These are phyloP conservation scores for Skeletonema tropicum DNA, from an alignment of 108 stramenopile species.

Conservation along the genomic window DNA sequence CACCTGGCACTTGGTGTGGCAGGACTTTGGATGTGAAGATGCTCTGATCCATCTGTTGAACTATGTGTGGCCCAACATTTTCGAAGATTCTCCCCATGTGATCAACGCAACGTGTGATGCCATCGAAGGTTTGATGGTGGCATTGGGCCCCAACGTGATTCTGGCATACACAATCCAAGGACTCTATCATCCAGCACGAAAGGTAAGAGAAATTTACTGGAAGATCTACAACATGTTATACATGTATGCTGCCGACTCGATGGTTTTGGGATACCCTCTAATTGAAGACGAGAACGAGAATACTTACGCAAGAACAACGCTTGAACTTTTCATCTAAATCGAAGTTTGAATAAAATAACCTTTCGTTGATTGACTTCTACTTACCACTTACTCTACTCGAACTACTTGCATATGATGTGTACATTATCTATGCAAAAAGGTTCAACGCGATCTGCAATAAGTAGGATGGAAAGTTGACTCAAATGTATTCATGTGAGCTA, in stretches of 20 bases:
- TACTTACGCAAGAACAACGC: conserved; percentile 84
- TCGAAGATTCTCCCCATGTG: conserved; percentile 97
- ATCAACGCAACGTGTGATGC: conserved; percentile 99
- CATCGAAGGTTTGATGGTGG: conserved; percentile 95
- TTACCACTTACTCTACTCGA: too few species aligned
- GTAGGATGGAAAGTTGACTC: too few species aligned
- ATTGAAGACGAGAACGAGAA: conserved; percentile 91
- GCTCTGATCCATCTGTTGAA: conserved; percentile 96
- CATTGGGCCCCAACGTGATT: conserved; percentile 91
- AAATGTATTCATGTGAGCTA: too few species aligned
- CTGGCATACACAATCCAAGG: conserved; percentile 95
- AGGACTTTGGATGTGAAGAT: conserved; percentile 97
- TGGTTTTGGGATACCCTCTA: conserved; percentile 91
- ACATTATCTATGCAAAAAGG: too few species aligned
- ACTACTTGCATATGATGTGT: too few species aligned
- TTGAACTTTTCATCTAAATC: conserved; percentile 93
- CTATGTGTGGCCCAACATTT: conserved; percentile 99
- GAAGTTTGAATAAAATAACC: neutral
- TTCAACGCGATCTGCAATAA: too few species aligned
- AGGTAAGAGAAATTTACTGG: conserved; percentile 99
- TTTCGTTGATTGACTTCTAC: neutral
- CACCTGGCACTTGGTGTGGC: conserved; percentile 97
- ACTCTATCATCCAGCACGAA: conserved; percentile 97
- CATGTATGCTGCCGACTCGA: conserved; percentile 94
- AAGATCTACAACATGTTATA: conserved; percentile 98